Conservation (phyloP, 208 protist genomes). For the Trypanosoma rangeli region DNA sequence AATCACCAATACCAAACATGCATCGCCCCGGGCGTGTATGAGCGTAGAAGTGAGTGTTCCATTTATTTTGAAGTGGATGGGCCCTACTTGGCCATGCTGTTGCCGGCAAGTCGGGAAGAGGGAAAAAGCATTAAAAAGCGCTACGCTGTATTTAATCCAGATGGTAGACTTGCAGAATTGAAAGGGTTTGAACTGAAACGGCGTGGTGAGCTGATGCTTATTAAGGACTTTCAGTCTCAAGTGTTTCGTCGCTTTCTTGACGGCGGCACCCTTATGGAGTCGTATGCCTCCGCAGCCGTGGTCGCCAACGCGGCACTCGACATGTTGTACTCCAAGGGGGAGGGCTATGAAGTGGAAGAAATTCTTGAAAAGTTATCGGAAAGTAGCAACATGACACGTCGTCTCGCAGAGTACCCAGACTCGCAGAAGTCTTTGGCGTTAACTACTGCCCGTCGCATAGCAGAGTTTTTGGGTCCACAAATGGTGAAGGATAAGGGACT, state of each 20-base stretch:
- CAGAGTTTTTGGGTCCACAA: slow-evolving; percentile 97
- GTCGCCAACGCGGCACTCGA: slow-evolving; percentile 98
- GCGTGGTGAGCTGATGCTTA: slow-evolving; percentile 99
- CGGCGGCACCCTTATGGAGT: slow-evolving; percentile 93
- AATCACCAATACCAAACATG: slow-evolving; percentile 99
- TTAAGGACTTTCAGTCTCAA: slow-evolving; percentile 99
- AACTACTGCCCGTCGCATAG: slow-evolving; percentile 96
- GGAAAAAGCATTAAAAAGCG: slow-evolving; percentile 98
- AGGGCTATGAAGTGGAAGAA: slow-evolving; percentile 93
- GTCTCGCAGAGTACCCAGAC: slow-evolving; percentile 96
- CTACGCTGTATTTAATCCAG: slow-evolving; percentile 99
- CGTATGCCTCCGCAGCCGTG: slow-evolving; percentile 95
- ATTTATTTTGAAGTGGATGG: slow-evolving; percentile 99
- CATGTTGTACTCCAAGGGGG: slow-evolving; percentile 92
- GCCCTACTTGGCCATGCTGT: slow-evolving; percentile 99
- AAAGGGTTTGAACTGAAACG: slow-evolving; percentile 99
- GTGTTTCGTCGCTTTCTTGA: slow-evolving; percentile 97
- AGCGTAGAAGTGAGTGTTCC: slow-evolving; percentile 92
- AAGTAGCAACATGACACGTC: slow-evolving; percentile 95
- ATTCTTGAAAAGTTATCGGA: slow-evolving; percentile 98
- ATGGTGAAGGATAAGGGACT: slow-evolving; percentile 98
- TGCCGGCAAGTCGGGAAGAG: slow-evolving; percentile 99
- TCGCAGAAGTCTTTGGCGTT: slow-evolving; percentile 98
- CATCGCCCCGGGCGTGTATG: slow-evolving; percentile 65
- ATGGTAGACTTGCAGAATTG: slow-evolving; percentile 98